Evolutionary conservation across 2,329 filamentous ascomycete genomes (phyloP).

Genomic region (Metarhizium guizhouense): DNA sequence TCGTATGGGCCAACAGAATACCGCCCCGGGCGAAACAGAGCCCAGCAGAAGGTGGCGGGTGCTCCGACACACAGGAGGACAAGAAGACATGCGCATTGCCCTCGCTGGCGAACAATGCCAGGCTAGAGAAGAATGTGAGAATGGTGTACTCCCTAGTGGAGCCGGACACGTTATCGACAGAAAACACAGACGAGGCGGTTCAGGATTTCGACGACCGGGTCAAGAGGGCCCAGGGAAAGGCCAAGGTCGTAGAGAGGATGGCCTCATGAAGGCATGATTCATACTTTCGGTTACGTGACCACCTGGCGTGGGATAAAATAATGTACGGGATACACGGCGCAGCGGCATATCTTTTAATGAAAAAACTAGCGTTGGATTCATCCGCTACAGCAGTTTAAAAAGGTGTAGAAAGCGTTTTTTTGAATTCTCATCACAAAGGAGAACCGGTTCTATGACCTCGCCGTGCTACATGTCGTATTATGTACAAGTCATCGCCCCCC

Average conservation of each 20-base stretch:
- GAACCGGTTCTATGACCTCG: not conserved
- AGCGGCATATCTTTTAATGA: too few species aligned
- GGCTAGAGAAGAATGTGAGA: conserved; percentile 68
- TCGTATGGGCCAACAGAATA: conserved; percentile 76
- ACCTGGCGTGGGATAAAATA: too few species aligned
- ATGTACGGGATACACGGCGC: too few species aligned
- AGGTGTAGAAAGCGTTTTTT: not conserved
- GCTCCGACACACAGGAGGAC: not conserved
- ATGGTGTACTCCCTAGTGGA: conserved; percentile 72
- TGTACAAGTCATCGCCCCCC: conserved; percentile 17
- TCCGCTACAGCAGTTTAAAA: not conserved
- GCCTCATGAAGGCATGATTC: conserved; percentile 21
- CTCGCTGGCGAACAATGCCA: conserved; percentile 45
- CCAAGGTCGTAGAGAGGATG: conserved; percentile 74
- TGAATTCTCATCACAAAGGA: not conserved
- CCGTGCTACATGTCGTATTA: conserved; percentile 9
- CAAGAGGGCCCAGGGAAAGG: conserved; percentile 74
- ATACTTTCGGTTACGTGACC: too few species aligned
- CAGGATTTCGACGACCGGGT: conserved; percentile 85
- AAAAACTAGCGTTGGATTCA: too few species aligned
- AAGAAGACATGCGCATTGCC: conserved; percentile 21
- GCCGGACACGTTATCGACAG: conserved; percentile 64
- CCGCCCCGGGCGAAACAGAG: conserved; percentile 12
- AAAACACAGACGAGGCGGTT: conserved; percentile 82
- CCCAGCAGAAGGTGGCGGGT: conserved; percentile 1